A percentile compares a stretch with the other conserved stretches of the same genome.
Evolutionary conservation across 306 rosid genomes (phyloP).

Genomic region (Acacia crassicarpa): DNA sequence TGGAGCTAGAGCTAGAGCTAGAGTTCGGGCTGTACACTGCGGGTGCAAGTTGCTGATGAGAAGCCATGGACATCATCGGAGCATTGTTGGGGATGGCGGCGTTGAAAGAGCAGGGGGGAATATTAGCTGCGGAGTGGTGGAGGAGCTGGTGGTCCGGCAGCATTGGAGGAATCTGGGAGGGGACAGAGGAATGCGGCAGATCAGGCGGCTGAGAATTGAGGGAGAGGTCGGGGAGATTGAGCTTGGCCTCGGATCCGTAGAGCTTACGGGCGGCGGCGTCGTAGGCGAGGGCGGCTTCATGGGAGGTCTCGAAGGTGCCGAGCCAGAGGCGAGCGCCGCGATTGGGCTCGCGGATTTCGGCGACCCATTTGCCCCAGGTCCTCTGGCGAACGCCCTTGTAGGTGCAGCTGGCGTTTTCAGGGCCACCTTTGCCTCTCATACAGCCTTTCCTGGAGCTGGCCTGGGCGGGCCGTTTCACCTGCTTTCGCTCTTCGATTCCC

Average conservation of each 20-base stretch:
- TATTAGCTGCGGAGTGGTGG: not conserved
- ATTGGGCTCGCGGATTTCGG: slow-evolving; percentile 91
- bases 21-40: not conserved
- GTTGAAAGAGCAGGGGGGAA: not conserved
- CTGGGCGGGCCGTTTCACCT: slow-evolving; percentile 48
- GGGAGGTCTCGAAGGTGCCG: slow-evolving; percentile 78
- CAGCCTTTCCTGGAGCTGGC: slow-evolving; percentile 88
- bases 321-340: slow-evolving; percentile 95
- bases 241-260: slow-evolving; percentile 77
- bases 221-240: slow-evolving; percentile 57
- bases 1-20: slow-evolving; percentile 12
- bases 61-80: not conserved
- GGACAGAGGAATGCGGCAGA: not conserved
- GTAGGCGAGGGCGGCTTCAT: slow-evolving; percentile 84
- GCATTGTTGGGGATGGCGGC: not conserved
- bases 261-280: slow-evolving; percentile 80
- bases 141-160: not conserved
- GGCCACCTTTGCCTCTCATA: slow-evolving; percentile 96
- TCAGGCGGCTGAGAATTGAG: slow-evolving; percentile 7
- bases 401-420: slow-evolving; percentile 77
- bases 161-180: not conserved
- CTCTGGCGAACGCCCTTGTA: slow-evolving; percentile 92
- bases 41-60: slow-evolving; percentile 23
- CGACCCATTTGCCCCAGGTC: slow-evolving; percentile 99
- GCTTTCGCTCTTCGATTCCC: slow-evolving; percentile 34